phyloP scores from a whole-genome alignment of 768 basidiomycete species.

The Nidularia pulvinata region DNA sequence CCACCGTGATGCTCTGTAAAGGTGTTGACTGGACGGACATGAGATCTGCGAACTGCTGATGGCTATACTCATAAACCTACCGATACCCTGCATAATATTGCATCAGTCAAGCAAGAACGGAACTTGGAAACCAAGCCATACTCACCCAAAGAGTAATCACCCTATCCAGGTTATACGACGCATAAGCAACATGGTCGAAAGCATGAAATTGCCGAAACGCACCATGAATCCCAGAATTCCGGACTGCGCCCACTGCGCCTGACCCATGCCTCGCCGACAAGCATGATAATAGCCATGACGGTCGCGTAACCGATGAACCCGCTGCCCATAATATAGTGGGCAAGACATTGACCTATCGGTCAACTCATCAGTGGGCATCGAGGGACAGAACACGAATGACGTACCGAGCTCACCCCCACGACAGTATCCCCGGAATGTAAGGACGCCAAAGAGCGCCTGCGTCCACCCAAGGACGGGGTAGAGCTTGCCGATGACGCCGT shows the following conservation, averaged over 20 bases:
- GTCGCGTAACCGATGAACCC: slow-evolving; percentile 88
- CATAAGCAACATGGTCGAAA: not conserved
- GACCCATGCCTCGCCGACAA: slow-evolving; percentile 80
- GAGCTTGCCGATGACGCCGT: slow-evolving; percentile 79
- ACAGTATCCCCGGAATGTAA: slow-evolving; percentile 78
- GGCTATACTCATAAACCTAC: slow-evolving; percentile 28
- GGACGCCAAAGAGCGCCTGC: slow-evolving; percentile 87
- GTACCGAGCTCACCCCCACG: slow-evolving; percentile 64
- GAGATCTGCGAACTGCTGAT: not conserved
- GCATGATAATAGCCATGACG: slow-evolving; percentile 77
- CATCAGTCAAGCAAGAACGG: not conserved
- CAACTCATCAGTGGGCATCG: slow-evolving; percentile 3
- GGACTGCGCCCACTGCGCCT: slow-evolving; percentile 69
- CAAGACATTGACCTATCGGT: slow-evolving; percentile 71
- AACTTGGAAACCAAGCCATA: not conserved
- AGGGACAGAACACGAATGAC: slow-evolving; percentile 6
- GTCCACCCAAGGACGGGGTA: slow-evolving; percentile 89
- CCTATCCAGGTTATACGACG: too few relatives aligned
- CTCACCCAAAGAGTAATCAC: slow-evolving; percentile 55
- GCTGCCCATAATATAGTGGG: slow-evolving; percentile 89
- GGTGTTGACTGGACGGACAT: slow-evolving; percentile 66
- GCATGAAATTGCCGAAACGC: slow-evolving; percentile 13
- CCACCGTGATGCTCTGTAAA: slow-evolving; percentile 90
- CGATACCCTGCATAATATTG: slow-evolving; percentile 44
- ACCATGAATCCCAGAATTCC: slow-evolving; percentile 89